Evolutionary conservation across 345 rosid species (phyloP).

Genomic region (Gossypium stocksii): DNA sequence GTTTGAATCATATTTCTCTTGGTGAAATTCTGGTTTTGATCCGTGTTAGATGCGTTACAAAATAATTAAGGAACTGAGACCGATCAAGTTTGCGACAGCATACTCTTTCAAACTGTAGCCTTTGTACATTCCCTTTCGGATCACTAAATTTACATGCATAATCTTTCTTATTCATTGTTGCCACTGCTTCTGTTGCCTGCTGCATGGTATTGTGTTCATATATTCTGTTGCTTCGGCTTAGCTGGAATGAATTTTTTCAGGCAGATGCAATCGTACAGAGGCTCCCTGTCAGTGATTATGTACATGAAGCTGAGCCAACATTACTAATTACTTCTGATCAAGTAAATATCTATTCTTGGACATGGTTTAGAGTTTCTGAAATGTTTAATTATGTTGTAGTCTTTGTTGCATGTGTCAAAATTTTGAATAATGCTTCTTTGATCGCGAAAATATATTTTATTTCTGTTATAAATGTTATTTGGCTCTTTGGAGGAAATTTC

Average conservation of each 20-base stretch:
- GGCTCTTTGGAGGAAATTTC: not conserved
- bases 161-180: not conserved
- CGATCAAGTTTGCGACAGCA: not conserved
- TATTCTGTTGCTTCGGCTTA: constrained; percentile 14
- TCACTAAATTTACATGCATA: not conserved
- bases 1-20: not conserved
- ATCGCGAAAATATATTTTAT: too few species aligned
- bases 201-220: constrained; percentile 1
- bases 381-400: not conserved
- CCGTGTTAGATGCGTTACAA: not conserved
- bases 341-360: constrained; percentile 41
- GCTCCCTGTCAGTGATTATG: constrained; percentile 41
- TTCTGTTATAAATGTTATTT: constrained; percentile 2
- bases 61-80: not conserved
- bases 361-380: constrained; percentile 3
- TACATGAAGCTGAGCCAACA: constrained; percentile 53
- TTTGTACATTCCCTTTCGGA: not conserved
- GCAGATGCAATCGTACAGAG: constrained; percentile 68
- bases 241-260: constrained; percentile 45
- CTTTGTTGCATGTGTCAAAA: constrained; percentile 7
- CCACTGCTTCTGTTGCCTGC: constrained; percentile 7
- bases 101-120: not conserved
- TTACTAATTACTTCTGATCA: constrained; percentile 74
- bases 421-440: not conserved
- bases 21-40: not conserved